Evolutionary conservation across 2,329 filamentous ascomycete genomes (phyloP).

Genomic region (Orbilia blumenaviensis): DNA sequence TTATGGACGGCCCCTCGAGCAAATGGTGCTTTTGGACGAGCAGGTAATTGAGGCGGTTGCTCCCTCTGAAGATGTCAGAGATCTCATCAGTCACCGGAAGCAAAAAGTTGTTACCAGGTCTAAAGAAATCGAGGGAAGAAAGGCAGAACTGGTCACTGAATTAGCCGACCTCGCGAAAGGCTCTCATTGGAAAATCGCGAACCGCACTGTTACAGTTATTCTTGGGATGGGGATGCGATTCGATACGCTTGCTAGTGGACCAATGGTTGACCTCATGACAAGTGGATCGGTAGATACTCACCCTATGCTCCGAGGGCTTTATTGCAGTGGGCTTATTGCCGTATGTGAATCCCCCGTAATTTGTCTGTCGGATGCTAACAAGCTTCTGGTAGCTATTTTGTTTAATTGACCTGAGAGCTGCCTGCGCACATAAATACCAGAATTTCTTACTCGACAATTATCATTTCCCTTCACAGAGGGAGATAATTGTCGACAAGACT

Average conservation of each 20-base stretch:
- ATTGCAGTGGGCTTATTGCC: constrained; percentile 79
- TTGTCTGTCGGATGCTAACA: no score
- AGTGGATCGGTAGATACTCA: constrained; percentile 88
- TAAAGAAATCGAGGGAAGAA: constrained; percentile 77
- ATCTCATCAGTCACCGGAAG: constrained; percentile 78
- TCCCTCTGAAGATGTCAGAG: constrained; percentile 72
- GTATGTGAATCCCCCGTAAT: constrained; percentile 30
- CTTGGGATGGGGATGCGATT: constrained; percentile 92
- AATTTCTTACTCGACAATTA: constrained; percentile 86
- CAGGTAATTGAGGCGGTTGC: constrained; percentile 75
- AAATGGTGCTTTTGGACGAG: constrained; percentile 82
- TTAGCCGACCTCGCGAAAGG: constrained; percentile 78
- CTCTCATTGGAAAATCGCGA: constrained; percentile 96
- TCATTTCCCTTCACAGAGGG: constrained; percentile 77
- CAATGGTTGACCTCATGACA: constrained; percentile 83
- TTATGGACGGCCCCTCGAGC: constrained; percentile 86
- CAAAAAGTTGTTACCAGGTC: constrained; percentile 61
- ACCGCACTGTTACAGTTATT: constrained; percentile 86
- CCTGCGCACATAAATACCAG: constrained; percentile 85
- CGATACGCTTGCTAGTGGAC: constrained; percentile 80
- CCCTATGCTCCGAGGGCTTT: constrained; percentile 82
- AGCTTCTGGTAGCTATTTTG: constrained; percentile 71
- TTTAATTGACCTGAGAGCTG: constrained; percentile 84
- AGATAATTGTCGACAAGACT: constrained; percentile 76
- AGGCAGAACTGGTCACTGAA: constrained; percentile 80